Percentiles rank a stretch among this genome's conserved stretches.
Evolutionary conservation across 1,139 yeast genomes (phyloP).

Genomic region (Geotrichum europaeum): DNA sequence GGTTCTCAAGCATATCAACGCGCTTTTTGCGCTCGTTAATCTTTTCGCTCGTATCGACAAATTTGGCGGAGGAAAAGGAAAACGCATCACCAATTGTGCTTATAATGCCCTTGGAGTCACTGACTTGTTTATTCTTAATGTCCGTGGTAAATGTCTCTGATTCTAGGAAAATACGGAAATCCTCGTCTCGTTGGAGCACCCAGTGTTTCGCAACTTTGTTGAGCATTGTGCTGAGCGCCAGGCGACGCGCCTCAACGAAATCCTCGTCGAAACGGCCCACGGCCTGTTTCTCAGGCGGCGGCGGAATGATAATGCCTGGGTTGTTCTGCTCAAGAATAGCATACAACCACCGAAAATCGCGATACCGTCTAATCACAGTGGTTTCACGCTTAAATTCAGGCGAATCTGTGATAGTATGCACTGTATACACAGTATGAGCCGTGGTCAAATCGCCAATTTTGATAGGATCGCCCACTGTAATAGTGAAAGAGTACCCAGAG

Average conservation of each 20-base stretch:
- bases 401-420: conserved; percentile 51
- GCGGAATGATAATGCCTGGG: conserved; percentile 89
- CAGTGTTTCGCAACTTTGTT: conserved; percentile 55
- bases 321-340: conserved; percentile 80
- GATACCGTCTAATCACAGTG: conserved; percentile 67
- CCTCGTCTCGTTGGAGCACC: conserved; percentile 59
- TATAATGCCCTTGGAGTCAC: conserved; percentile 46
- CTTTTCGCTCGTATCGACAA: conserved; percentile 73
- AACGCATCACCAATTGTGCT: conserved; percentile 53
- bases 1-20: conserved; percentile 66
- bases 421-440: conserved; percentile 83
- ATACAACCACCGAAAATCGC: conserved; percentile 83
- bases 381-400: conserved; percentile 38
- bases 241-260: conserved; percentile 78
- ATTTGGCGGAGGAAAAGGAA: conserved; percentile 40
- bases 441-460: conserved; percentile 87
- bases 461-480: conserved; percentile 83
- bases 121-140: conserved; percentile 23
- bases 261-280: conserved; percentile 84
- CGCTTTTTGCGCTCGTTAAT: conserved; percentile 64
- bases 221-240: conserved; percentile 83
- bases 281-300: conserved; percentile 94
- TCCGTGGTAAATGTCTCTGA: conserved; percentile 64
- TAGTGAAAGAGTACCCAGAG: conserved; percentile 23
- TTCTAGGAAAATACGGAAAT: conserved; percentile 70